Base-by-base conservation (phyloP, 2,329 filamentous ascomycete genomes). In the Aurifilum marmelostoma region DNA sequence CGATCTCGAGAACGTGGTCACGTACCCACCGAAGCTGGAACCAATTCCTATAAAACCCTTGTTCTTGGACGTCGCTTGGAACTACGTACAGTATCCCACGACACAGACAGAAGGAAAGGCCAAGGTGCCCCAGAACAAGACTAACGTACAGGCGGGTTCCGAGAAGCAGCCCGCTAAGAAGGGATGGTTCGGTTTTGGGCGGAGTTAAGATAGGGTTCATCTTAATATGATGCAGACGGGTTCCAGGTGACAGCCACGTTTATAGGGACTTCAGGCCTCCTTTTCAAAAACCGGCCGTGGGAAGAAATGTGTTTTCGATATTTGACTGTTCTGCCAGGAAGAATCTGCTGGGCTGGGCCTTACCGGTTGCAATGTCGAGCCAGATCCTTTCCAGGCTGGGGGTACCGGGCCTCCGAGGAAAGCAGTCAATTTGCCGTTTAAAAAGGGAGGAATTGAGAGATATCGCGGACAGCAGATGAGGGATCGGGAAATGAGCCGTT, bases 31-130 rank as follows among this genome's bases (percentile, higher is more conserved):
- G 1, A 92, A 89, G 76, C 82, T 97, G 73, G 89, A 92, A 71
- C 86, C 91, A 1, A 89, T 98, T 52, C 94, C 96, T 0, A 91
- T 97, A 65, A 99, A 99, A 83, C 96, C 96, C 37, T 85, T 98
- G 43, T 98, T 98, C 84, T 88, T 98, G 69, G 96, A 99, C 77
- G 91, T 97, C 9, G 96, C 96, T 12, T 99, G 93, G 92, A 98
- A 98, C 78, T 98, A 97, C 78, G 94, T 99, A 71, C 89, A 93
- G 63, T 99, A 99, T 77, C 94, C 94, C 0, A 89, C 89, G 43
- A 88, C 88, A 74, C 73, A 79, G 41, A 76, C 77, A 64, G 71
- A 65, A 34, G 34, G 34, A 27, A 69, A 64, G 50, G 73, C 72
- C 9, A 72, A 73, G 32, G 72, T 73, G 41, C 69, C 75, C 39